Evolutionary conservation across 176 grass and related monocot species (phyloP).

Genomic region (Avena sativa): DNA sequence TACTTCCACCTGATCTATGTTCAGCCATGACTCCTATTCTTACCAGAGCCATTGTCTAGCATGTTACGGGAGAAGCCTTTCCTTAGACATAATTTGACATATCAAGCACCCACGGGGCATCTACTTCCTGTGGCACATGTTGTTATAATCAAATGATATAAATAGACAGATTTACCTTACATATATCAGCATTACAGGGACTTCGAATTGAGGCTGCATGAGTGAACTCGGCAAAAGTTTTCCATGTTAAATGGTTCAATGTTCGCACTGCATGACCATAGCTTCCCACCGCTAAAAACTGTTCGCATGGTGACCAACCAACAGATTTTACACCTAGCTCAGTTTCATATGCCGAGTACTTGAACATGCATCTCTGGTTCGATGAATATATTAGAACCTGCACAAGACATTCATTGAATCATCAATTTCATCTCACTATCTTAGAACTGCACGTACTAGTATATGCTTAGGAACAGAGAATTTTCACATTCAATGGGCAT

Average conservation of each 20-base stretch:
- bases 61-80: background rate
- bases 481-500: too few species aligned
- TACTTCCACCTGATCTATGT: background rate
- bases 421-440: background rate
- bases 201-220: conserved; percentile 70
- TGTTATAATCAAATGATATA: conserved; percentile 38
- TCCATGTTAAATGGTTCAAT: conserved; percentile 97
- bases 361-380: conserved; percentile 38
- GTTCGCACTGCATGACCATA: conserved; percentile 84
- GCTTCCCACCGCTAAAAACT: conserved; percentile 94
- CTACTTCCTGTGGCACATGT: conserved; percentile 72
- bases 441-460: background rate
- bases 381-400: conserved; percentile 32
- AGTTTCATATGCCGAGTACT: conserved; percentile 92
- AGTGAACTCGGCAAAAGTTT: conserved; percentile 95
- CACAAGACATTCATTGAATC: background rate
- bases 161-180: conserved; percentile 63
- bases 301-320: conserved; percentile 89
- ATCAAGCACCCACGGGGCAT: conserved; percentile 85
- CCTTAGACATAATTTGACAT: background rate
- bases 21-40: too few species aligned
- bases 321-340: conserved; percentile 95
- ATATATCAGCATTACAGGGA: conserved; percentile 73
- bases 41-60: background rate
- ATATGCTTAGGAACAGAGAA: too few species aligned